A percentile compares a stretch with the other conserved stretches of the same genome.
These are phyloP conservation scores for Rhodosporidiobolus sp. DNA, from an alignment of 768 basidiomycete genomes.

Conservation along the genomic window DNA sequence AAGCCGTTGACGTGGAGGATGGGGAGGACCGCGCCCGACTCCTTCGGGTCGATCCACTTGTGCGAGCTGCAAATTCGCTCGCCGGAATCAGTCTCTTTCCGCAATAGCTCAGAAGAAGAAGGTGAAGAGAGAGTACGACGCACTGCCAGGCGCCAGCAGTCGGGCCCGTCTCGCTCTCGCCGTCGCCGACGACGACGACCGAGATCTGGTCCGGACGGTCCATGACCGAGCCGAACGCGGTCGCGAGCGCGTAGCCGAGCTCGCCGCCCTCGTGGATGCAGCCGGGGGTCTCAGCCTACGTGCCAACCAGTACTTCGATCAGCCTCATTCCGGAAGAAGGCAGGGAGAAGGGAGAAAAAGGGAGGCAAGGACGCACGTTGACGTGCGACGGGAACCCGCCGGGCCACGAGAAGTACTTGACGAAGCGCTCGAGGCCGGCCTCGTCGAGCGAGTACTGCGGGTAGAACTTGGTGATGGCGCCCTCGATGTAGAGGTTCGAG, in stretches of 20 bases:
- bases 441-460: conserved; percentile 50
- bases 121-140: not conserved
- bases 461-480: conserved; percentile 58
- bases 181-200: conserved; percentile 79
- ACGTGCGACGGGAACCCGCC: conserved; percentile 69
- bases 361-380: conserved; percentile 29
- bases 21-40: conserved; percentile 86
- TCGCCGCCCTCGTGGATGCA: conserved; percentile 86
- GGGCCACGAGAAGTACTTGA: conserved; percentile 72
- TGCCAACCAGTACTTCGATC: not conserved
- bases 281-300: conserved; percentile 78
- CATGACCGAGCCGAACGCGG: conserved; percentile 84
- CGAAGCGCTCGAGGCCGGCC: conserved; percentile 57
- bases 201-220: conserved; percentile 82
- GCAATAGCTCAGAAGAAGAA: too few species aligned
- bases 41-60: conserved; percentile 87
- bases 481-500: conserved; percentile 82
- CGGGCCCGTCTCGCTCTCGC: conserved; percentile 56
- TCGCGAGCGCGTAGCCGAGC: conserved; percentile 79
- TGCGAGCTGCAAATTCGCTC: conserved; percentile 57
- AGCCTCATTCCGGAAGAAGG: conserved; percentile 50
- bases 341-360: conserved; percentile 40
- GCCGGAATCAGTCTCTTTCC: not conserved
- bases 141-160: conserved; percentile 49
- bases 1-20: conserved; percentile 76